phyloP scores from a whole-genome alignment of 164 flowering plant species.

The grape (Vitis vinifera) region DNA sequence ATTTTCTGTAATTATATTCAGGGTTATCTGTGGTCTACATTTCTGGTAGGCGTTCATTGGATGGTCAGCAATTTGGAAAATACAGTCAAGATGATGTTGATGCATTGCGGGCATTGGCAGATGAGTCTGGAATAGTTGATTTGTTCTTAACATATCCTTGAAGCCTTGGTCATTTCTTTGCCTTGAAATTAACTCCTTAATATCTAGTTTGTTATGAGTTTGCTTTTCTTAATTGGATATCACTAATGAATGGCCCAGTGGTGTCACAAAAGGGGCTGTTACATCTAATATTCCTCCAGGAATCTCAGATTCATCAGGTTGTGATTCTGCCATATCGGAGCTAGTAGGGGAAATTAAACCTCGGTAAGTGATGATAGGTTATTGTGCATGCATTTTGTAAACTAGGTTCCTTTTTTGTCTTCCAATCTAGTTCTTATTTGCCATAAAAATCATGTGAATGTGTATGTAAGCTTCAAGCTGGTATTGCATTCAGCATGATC shows the following conservation, averaged over 20 bases:
- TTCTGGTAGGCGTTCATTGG: constrained; percentile 70
- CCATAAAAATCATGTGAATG: background rate
- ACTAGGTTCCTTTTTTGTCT: too few relatives aligned
- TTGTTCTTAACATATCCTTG: constrained; percentile 95
- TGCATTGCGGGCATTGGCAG: constrained; percentile 87
- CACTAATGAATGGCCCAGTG: constrained; percentile 98
- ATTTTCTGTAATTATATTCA: constrained; percentile 29
- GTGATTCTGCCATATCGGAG: constrained; percentile 64
- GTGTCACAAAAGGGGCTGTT: constrained; percentile 57
- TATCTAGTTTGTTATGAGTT: background rate
- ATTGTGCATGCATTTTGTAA: background rate
- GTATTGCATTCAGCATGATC: background rate
- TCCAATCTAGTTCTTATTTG: background rate
- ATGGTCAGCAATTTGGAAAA: constrained; percentile 58
- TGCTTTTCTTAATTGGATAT: constrained; percentile 55
- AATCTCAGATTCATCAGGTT: constrained; percentile 49
- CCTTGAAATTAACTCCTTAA: background rate
- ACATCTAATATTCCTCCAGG: constrained; percentile 54
- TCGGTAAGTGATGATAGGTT: constrained; percentile 51
- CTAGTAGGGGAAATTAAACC: constrained; percentile 89
- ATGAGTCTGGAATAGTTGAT: constrained; percentile 81
- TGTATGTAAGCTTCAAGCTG: background rate
- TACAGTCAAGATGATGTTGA: constrained; percentile 89
- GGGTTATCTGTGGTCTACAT: constrained; percentile 83
- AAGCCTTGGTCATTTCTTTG: background rate